A percentile compares a stretch with the other conserved stretches of the same genome.
Conservation (phyloP, 768 basidiomycete species). For the Pulveroboletus frians region DNA sequence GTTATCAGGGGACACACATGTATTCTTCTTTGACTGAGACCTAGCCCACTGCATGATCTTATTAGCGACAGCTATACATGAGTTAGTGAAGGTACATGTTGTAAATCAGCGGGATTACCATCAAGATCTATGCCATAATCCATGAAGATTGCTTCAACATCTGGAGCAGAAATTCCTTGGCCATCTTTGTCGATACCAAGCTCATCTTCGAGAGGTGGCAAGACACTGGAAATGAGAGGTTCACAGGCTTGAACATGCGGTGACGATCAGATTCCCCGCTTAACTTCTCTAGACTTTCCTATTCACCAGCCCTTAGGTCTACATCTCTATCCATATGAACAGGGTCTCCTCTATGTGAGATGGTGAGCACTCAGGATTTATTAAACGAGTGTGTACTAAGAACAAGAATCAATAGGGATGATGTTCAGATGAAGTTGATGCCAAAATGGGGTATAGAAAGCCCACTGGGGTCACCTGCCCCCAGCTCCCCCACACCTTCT, state of each 20-base stretch:
- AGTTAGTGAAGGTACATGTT: no score
- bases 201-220: no score
- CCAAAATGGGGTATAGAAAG: slow-evolving; percentile 43
- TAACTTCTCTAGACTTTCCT: slow-evolving; percentile 10
- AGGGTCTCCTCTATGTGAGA: slow-evolving; percentile 28
- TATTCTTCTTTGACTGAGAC: no score
- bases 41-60: no score
- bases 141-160: no score
- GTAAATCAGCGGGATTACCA: no score
- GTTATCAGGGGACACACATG: no score
- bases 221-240: no score
- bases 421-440: slow-evolving; percentile 46
- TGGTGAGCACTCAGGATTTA: slow-evolving; percentile 17
- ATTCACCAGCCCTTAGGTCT: slow-evolving; percentile 17
- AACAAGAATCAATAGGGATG: slow-evolving; percentile 49
- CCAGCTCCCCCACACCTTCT: slow-evolving; percentile 7
- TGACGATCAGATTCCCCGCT: slow-evolving; percentile 24
- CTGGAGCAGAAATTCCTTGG: no score
- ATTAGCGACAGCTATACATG: no score
- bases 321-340: slow-evolving; percentile 19
- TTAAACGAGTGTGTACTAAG: slow-evolving; percentile 23
- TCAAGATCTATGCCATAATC: no score
- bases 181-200: no score
- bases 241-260: slow-evolving; percentile 8
- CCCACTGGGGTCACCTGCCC: slow-evolving; percentile 25